These are phyloP conservation scores for Musa schizocarpa DNA, from an alignment of 176 grass and related monocot genomes.

Conservation along the genomic window DNA sequence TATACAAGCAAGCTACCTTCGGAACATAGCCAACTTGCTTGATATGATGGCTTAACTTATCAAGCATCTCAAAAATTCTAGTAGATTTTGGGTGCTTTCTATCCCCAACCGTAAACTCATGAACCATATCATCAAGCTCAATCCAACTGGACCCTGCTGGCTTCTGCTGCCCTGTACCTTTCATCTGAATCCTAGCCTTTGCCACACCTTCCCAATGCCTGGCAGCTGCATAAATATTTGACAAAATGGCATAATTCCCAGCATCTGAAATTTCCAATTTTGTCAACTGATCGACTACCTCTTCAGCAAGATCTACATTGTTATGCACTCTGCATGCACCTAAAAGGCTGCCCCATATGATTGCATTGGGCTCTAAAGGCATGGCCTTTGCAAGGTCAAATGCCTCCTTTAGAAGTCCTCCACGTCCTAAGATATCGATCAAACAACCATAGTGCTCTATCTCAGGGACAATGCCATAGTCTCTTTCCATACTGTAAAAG, in stretches of 20 bases:
- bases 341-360: conserved; percentile 65
- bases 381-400: conserved; percentile 42
- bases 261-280: conserved; percentile 46
- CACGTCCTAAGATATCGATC: conserved; percentile 61
- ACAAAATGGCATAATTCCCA: conserved; percentile 59
- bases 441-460: conserved; percentile 79
- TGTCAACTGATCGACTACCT: conserved; percentile 44
- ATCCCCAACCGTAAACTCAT: conserved; percentile 53
- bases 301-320: conserved; percentile 52
- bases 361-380: conserved; percentile 52
- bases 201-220: conserved; percentile 55
- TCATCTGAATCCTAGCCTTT: conserved; percentile 63
- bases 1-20: neutral
- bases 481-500: conserved; percentile 50
- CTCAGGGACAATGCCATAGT: conserved; percentile 42
- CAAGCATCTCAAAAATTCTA: conserved; percentile 44
- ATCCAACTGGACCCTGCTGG: conserved; percentile 65
- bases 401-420: conserved; percentile 49
- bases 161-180: conserved; percentile 50
- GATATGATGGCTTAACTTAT: conserved; percentile 49
- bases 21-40: conserved; percentile 38
- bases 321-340: conserved; percentile 69
- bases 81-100: conserved; percentile 39
- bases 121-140: conserved; percentile 43
- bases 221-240: conserved; percentile 63